A percentile compares a stretch with the other conserved stretches of the same genome.
These are phyloP conservation scores for Begonia fuchsioides DNA, from an alignment of 306 rosid genomes.

Conservation along the genomic window DNA sequence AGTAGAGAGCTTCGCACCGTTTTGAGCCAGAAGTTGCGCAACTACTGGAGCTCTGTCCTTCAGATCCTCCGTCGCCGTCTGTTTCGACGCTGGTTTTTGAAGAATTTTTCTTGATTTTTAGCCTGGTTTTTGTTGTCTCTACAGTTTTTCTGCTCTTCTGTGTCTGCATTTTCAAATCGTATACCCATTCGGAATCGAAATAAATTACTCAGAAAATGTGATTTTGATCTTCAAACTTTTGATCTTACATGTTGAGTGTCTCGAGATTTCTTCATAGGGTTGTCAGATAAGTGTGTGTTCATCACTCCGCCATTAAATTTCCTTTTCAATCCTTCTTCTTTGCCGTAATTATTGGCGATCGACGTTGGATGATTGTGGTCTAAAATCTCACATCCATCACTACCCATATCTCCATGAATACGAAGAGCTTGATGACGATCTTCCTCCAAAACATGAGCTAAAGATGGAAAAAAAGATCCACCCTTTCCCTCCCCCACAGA, in stretches of 20 bases:
- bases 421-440: neutral
- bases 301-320: conserved; percentile 14
- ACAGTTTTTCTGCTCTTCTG: conserved; percentile 35
- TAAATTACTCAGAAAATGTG: no score
- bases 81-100: conserved; percentile 18
- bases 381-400: no score
- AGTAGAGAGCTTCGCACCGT: conserved; percentile 2
- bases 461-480: neutral
- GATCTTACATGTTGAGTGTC: neutral
- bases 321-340: neutral
- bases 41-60: conserved; percentile 40
- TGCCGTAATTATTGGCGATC: no score
- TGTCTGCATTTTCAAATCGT: conserved; percentile 15
- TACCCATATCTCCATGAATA: neutral
- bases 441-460: neutral
- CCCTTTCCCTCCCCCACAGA: neutral
- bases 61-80: conserved; percentile 16
- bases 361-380: no score
- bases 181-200: neutral
- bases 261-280: conserved; percentile 37
- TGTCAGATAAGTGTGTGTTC: conserved; percentile 10
- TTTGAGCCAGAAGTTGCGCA: conserved; percentile 25
- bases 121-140: conserved; percentile 20
- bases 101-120: neutral
- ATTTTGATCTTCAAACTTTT: conserved; percentile 13